phyloP scores from a whole-genome alignment of 2,329 filamentous ascomycete species.

The Ceratocystis cubensis region DNA sequence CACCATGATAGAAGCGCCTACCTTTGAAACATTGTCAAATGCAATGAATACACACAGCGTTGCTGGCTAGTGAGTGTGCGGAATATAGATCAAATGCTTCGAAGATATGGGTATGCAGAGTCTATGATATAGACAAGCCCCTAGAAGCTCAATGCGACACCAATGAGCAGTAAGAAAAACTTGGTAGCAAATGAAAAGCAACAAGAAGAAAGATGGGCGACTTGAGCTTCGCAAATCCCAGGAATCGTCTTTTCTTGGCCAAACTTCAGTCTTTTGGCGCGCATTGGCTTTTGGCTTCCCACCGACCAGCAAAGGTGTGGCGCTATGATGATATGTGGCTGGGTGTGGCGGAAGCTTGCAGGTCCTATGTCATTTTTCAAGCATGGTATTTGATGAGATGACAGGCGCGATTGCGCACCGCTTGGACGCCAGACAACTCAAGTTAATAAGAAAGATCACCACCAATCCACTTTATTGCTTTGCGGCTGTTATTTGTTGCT shows the following conservation, averaged over 20 bases:
- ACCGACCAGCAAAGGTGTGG: conserved; percentile 1
- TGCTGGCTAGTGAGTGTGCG: background rate
- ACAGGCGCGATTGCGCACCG: too few relatives aligned
- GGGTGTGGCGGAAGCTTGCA: conserved; percentile 18
- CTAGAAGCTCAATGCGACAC: background rate
- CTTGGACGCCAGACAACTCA: too few relatives aligned
- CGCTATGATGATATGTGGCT: conserved; percentile 3
- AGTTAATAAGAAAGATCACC: background rate
- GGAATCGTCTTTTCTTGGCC: conserved; percentile 6
- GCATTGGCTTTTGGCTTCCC: background rate
- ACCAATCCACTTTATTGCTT: background rate
- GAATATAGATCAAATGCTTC: background rate
- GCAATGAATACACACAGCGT: background rate
- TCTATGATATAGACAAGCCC: background rate
- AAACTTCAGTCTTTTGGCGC: conserved; percentile 12
- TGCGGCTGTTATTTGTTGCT: background rate
- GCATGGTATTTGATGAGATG: too few relatives aligned
- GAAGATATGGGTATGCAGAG: background rate
- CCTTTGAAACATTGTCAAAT: conserved; percentile 5
- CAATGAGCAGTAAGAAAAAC: background rate
- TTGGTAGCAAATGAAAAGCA: background rate
- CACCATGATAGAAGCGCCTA: background rate
- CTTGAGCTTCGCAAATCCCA: conserved; percentile 4
- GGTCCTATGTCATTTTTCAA: conserved; percentile 6
- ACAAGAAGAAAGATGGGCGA: conserved; percentile 10